Conservation (phyloP, 2,329 filamentous ascomycete species). For the Fusarium humuli region DNA sequence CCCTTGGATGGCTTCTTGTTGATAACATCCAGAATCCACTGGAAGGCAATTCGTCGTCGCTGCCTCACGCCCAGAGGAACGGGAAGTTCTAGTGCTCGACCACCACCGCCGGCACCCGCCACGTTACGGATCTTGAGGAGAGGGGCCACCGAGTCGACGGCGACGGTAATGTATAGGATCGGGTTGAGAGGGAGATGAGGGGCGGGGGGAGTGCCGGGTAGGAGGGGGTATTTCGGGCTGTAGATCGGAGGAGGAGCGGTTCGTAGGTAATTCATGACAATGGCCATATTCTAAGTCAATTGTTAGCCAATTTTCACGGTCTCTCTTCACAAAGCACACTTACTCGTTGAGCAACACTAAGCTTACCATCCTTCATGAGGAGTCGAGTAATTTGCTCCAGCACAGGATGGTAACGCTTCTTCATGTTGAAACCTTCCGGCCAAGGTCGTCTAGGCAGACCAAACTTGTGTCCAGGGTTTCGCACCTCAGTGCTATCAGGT, state of each 20-base stretch:
- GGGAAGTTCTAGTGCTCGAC: slow-evolving; percentile 84
- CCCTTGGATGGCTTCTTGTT: slow-evolving; percentile 80
- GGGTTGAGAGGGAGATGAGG: slow-evolving; percentile 88
- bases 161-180: slow-evolving; percentile 86
- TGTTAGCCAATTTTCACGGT: slow-evolving; percentile 19
- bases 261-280: slow-evolving; percentile 85
- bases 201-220: slow-evolving; percentile 81
- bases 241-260: slow-evolving; percentile 83
- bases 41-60: slow-evolving; percentile 80
- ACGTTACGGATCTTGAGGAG: slow-evolving; percentile 82
- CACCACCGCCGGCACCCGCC: slow-evolving; percentile 86
- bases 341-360: slow-evolving; percentile 90
- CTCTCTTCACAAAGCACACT: slow-evolving; percentile 44
- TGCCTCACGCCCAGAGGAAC: slow-evolving; percentile 80
- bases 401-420: slow-evolving; percentile 86
- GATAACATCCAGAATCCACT: slow-evolving; percentile 90
- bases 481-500: slow-evolving; percentile 33
- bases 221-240: slow-evolving; percentile 75
- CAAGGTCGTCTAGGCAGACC: slow-evolving; percentile 76
- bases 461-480: slow-evolving; percentile 78
- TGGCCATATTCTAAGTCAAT: slow-evolving; percentile 77
- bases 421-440: slow-evolving; percentile 71
- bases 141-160: slow-evolving; percentile 92
- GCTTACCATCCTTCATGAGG: slow-evolving; percentile 91
- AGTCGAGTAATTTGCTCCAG: slow-evolving; percentile 89